phyloP scores from a whole-genome alignment of 768 basidiomycete genomes.

The Boletus pseudopeckii region DNA sequence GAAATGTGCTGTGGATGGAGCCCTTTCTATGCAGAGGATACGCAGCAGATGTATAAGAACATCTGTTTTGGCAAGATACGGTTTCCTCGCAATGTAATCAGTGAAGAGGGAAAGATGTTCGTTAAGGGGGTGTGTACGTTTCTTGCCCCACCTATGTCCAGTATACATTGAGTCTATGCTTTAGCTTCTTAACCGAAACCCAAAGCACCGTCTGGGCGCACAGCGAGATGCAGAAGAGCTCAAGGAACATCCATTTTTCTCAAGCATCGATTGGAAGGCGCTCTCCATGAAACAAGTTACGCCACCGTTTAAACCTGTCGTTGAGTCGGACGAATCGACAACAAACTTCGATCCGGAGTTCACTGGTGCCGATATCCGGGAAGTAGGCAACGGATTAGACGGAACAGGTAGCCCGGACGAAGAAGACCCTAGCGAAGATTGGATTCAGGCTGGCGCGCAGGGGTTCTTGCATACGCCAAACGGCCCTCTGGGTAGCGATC shows the following conservation, averaged over 20 bases:
- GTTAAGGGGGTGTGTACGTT: slow-evolving; percentile 85
- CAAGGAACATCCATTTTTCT: slow-evolving; percentile 95
- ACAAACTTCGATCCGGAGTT: slow-evolving; percentile 98
- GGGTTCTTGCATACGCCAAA: slow-evolving; percentile 57
- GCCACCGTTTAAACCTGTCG: slow-evolving; percentile 96
- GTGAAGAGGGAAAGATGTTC: slow-evolving; percentile 97
- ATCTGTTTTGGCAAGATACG: slow-evolving; percentile 98
- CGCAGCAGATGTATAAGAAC: slow-evolving; percentile 99
- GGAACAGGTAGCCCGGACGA: slow-evolving; percentile 45
- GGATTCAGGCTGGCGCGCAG: slow-evolving; percentile 36
- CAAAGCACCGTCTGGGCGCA: slow-evolving; percentile 94
- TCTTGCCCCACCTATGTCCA: slow-evolving; percentile 4
- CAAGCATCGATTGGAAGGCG: slow-evolving; percentile 85
- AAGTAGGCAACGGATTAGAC: slow-evolving; percentile 55
- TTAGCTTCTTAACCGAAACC: slow-evolving; percentile 96
- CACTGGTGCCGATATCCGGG: slow-evolving; percentile 84
- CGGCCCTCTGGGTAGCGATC: slow-evolving; percentile 72
- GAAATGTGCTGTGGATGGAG: slow-evolving; percentile 99
- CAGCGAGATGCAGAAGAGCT: slow-evolving; percentile 88
- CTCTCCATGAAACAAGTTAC: slow-evolving; percentile 85
- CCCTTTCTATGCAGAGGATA: slow-evolving; percentile 99
- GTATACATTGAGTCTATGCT: slow-evolving; percentile 13
- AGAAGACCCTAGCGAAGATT: slow-evolving; percentile 68
- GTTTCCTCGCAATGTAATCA: slow-evolving; percentile 95
- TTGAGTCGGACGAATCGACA: slow-evolving; percentile 98